phyloP scores from a whole-genome alignment of 2,329 filamentous ascomycete species.

The Paecilomyces niveus region DNA sequence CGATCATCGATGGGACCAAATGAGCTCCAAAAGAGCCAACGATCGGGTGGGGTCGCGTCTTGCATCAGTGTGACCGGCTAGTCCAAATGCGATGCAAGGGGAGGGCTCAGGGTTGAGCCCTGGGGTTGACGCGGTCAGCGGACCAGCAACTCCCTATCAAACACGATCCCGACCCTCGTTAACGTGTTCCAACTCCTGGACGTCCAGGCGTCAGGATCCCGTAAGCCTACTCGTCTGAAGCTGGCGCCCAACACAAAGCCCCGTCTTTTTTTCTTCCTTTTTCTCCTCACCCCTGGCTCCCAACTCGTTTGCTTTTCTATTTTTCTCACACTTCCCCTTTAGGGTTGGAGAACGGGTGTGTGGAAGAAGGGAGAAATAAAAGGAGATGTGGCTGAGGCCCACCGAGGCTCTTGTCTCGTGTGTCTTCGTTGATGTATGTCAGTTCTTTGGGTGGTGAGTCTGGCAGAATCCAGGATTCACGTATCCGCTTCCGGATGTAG shows the following conservation, averaged over 20 bases:
- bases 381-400: slow-evolving; percentile 7
- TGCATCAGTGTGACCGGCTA: slow-evolving; percentile 16
- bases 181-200: too few species aligned
- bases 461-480: slow-evolving; percentile 2
- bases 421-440: background rate
- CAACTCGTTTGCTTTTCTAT: background rate
- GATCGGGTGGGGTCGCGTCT: slow-evolving; percentile 8
- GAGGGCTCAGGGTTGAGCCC: slow-evolving; percentile 22
- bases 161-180: background rate
- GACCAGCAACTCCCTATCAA: slow-evolving; percentile 6
- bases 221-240: background rate
- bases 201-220: background rate
- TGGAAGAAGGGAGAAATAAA: slow-evolving; percentile 1
- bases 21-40: background rate
- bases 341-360: background rate
- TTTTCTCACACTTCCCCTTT: background rate
- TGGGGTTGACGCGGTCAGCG: slow-evolving; percentile 16
- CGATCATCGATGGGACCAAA: background rate
- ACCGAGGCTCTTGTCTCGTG: slow-evolving; percentile 2
- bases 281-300: background rate
- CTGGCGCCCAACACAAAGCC: background rate
- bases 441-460: background rate
- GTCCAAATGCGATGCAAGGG: slow-evolving; percentile 16
- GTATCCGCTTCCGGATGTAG: slow-evolving; percentile 14
- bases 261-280: background rate